Conservation (phyloP, 2,329 filamentous ascomycete species). For the Dactylellina leptospora region DNA sequence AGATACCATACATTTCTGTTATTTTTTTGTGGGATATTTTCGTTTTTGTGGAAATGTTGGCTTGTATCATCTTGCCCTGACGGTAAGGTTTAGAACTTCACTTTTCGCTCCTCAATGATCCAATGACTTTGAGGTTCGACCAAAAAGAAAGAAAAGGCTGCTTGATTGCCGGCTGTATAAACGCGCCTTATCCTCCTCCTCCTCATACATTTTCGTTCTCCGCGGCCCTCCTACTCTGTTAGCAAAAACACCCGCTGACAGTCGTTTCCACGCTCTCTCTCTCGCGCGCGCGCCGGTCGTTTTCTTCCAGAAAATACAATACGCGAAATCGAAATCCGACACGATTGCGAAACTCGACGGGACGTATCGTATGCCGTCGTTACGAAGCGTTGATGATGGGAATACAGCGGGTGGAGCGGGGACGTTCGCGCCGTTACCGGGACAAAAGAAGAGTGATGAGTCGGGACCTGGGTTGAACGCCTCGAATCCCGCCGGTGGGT, state of each 20-base stretch:
- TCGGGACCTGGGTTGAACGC: background rate
- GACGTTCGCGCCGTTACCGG: constrained; percentile 60
- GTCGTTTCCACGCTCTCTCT: background rate
- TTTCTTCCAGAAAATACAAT: constrained; percentile 78
- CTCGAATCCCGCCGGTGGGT: constrained; percentile 21
- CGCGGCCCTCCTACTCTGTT: too few species aligned
- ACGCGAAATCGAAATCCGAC: constrained; percentile 88
- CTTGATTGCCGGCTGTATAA: constrained; percentile 27
- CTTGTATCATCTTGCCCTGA: constrained; percentile 22
- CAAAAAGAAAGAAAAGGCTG: background rate
- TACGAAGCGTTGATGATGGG: constrained; percentile 27
- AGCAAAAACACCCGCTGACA: constrained; percentile 36
- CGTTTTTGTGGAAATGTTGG: background rate
- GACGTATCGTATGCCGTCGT: constrained; percentile 72
- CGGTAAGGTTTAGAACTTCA: constrained; percentile 10
- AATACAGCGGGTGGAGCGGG: constrained; percentile 60
- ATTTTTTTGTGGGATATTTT: background rate
- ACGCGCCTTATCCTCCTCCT: too few species aligned
- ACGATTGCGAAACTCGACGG: constrained; percentile 90
- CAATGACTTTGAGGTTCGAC: constrained; percentile 52
- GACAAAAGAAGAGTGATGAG: constrained; percentile 58
- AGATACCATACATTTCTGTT: background rate
- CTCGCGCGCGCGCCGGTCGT: background rate
- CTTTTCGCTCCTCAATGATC: constrained; percentile 49
- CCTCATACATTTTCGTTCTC: too few species aligned